Conservation (phyloP, 2,329 filamentous ascomycete genomes). For the Arthrinium puccinioides region DNA sequence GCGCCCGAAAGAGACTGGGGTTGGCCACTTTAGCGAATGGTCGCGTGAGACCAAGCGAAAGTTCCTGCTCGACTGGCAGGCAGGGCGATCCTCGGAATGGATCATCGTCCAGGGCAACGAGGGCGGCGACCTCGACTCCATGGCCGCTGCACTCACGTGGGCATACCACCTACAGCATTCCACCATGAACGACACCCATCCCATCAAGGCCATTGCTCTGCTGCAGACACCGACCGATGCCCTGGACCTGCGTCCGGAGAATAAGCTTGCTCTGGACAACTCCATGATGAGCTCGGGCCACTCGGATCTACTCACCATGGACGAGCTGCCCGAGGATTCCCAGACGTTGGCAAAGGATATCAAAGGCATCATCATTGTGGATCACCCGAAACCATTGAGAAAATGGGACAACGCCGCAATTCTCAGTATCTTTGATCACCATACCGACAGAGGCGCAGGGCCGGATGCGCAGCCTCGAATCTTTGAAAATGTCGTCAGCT, state of each 20-base stretch:
- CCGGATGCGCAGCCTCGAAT: constrained; percentile 33
- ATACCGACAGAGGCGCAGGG: constrained; percentile 32
- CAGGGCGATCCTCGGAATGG: constrained; percentile 32
- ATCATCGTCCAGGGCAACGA: constrained; percentile 38
- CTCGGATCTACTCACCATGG: constrained; percentile 36
- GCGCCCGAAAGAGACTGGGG: constrained; percentile 20
- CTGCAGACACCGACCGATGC: constrained; percentile 37
- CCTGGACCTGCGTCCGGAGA: constrained; percentile 38
- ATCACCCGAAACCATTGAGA: constrained; percentile 32
- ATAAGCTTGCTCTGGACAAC: constrained; percentile 34
- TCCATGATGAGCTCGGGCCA: constrained; percentile 37
- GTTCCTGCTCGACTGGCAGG: constrained; percentile 39
- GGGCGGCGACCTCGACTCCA: constrained; percentile 34
- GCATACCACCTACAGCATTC: constrained; percentile 38
- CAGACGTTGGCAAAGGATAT: constrained; percentile 33
- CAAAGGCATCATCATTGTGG: constrained; percentile 36
- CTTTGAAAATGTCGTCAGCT: constrained; percentile 35
- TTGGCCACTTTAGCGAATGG: constrained; percentile 42
- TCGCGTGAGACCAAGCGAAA: constrained; percentile 35
- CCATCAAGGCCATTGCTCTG: constrained; percentile 36
- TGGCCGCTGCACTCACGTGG: constrained; percentile 37
- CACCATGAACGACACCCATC: constrained; percentile 31
- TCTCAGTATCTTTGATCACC: constrained; percentile 38
- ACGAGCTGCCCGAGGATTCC: constrained; percentile 37
- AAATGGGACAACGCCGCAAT: constrained; percentile 35